Conservation (phyloP, 495 filamentous ascomycete species). For the Xylaria sp. region DNA sequence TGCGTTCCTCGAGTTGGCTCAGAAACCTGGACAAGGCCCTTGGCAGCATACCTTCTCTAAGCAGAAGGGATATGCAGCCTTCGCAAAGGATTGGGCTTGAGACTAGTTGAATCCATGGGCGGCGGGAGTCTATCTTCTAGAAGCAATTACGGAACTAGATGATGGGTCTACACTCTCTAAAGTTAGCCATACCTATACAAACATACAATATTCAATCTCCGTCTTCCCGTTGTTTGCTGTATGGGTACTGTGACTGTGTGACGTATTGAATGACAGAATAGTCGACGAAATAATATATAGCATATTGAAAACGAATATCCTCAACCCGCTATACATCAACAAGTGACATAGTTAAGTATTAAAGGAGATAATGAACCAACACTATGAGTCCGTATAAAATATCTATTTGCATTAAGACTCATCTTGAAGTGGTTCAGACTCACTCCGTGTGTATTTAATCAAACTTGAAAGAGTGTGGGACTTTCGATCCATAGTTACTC, state of each 20-base stretch:
- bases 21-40: slow-evolving; percentile 35
- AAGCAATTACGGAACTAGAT: background rate
- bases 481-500: background rate
- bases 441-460: background rate
- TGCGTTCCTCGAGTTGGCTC: slow-evolving; percentile 43
- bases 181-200: background rate
- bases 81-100: slow-evolving; percentile 14
- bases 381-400: background rate
- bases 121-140: background rate
- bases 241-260: background rate
- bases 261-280: background rate
- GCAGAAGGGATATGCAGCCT: slow-evolving; percentile 47
- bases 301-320: background rate
- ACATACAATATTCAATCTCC: background rate
- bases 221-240: background rate
- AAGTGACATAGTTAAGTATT: too few relatives aligned
- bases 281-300: background rate
- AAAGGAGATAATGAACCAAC: too few relatives aligned
- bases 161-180: background rate
- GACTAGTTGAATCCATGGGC: background rate
- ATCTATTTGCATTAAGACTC: too few relatives aligned
- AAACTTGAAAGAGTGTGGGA: background rate
- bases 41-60: slow-evolving; percentile 52
- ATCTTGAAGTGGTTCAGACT: background rate
- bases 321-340: background rate